phyloP scores from a whole-genome alignment of 2,329 filamentous ascomycete species.

The Neurospora crassa region DNA sequence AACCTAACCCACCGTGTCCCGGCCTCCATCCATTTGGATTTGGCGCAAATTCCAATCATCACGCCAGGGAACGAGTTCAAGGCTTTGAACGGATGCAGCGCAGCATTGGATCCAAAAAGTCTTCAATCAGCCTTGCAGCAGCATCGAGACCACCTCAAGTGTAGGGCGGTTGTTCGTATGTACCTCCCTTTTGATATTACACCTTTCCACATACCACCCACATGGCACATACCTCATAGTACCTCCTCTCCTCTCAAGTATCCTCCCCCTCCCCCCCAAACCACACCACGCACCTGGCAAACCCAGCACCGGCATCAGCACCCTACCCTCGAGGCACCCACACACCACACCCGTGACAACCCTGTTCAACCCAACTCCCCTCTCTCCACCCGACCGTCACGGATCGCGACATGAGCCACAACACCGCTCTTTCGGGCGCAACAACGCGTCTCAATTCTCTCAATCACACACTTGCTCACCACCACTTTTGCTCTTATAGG shows the following conservation, averaged over 20 bases:
- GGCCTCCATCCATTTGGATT: background rate
- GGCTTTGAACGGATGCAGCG: background rate
- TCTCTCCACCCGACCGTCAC: conserved; percentile 12
- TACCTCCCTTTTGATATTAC: background rate
- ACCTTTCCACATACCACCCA: background rate
- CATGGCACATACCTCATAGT: background rate
- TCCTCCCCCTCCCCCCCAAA: background rate
- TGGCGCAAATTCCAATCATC: background rate
- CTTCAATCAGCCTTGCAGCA: conserved; percentile 6
- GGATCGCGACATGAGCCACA: conserved; percentile 17
- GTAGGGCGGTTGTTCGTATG: background rate
- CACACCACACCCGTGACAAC: conserved; percentile 11
- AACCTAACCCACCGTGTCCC: conserved; percentile 1
- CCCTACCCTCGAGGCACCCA: conserved; percentile 10
- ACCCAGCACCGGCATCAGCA: conserved; percentile 1
- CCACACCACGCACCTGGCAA: background rate
- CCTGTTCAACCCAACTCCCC: conserved; percentile 11
- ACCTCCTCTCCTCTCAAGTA: background rate
- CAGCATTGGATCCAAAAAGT: conserved; percentile 2
- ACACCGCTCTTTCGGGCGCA: conserved; percentile 11
- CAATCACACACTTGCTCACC: conserved; percentile 1
- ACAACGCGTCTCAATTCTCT: conserved; percentile 18
- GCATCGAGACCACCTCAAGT: conserved; percentile 9
- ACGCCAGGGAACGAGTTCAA: background rate
- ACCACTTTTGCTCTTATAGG: conserved; percentile 5